Evolutionary conservation across 441 rosid genomes (phyloP), one percentile per base, ranked within the genome.

Genomic region (Mallotus repandus): DNA sequence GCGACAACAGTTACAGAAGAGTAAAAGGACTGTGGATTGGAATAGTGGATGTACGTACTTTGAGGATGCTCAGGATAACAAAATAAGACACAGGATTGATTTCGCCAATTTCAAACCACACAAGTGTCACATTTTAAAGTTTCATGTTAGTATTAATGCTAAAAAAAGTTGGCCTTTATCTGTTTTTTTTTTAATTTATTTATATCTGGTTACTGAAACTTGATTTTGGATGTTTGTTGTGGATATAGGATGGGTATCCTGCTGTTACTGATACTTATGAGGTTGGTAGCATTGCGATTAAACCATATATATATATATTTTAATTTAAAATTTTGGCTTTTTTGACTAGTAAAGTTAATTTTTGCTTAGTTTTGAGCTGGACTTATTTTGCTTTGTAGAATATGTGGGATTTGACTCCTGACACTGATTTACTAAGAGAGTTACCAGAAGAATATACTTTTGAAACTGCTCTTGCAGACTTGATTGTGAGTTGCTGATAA

Each of bases 331-430:
- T 53, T 59, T 38, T 74, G 43, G 49, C 19, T 58, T 35, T 62
- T 71, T 55, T 64, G 22, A 41, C 9, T 41, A 29, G 54, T 66
- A 21, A 7, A 25, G 18, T 62, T 38, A 6, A 38, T 38, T 38
- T 38, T 38, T 38, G 41, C 41, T 38, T 38, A 38, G 7, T 38
- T 38, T 38, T 4, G 41, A 38, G 41, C 7, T 38, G 41, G 41
- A 29, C 22, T 35, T 55, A 49, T 49, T 74, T 45, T 12, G 52
- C 75, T 69, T 77, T 72, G 53, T 80, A 89, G 96, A 82, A 89
- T 57, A 81, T 92, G 91, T 90, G 96, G 94, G 94, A 90, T 78
- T 78, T 92, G 76, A 92, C 97, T 0, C 97, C 94, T 2, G 86
- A 88, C 55, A 85, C 92, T 13, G 89, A 87, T 6, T 22, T 92